phyloP scores from a whole-genome alignment of 257 asterid species.

The Nicotiana knightiana region DNA sequence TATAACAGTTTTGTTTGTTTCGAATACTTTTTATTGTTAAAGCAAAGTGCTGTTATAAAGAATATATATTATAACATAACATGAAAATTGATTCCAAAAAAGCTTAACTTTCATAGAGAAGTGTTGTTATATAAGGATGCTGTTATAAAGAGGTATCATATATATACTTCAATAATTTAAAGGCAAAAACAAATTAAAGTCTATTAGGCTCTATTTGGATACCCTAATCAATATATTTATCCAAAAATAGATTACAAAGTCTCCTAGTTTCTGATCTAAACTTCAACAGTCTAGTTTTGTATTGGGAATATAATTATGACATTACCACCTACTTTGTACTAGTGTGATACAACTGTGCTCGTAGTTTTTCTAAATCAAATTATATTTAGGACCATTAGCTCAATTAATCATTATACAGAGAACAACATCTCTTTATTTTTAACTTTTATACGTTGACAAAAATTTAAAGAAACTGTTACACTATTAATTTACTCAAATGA shows the following conservation, averaged over 20 bases:
- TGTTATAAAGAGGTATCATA: no score
- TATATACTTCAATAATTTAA: constrained; percentile 5
- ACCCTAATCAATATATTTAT: no score
- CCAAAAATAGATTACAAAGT: not conserved
- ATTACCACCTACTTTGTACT: not conserved
- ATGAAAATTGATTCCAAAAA: no score
- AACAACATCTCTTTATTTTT: not conserved
- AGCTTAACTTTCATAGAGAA: no score
- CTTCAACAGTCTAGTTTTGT: not conserved
- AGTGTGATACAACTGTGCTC: not conserved
- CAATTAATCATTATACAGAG: not conserved
- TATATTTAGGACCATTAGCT: not conserved
- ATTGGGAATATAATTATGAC: not conserved
- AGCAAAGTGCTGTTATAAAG: no score
- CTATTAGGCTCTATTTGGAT: not conserved
- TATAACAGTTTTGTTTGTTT: no score
- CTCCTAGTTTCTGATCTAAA: not conserved
- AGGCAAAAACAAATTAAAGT: not conserved
- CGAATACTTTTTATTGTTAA: no score
- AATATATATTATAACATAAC: no score
- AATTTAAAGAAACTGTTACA: no score
- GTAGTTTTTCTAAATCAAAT: not conserved
- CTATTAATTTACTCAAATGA: no score
- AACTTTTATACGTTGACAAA: no score
- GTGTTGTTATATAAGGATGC: no score